phyloP scores from a whole-genome alignment of 106 monocot genomes.

The Gastrodia elata region DNA sequence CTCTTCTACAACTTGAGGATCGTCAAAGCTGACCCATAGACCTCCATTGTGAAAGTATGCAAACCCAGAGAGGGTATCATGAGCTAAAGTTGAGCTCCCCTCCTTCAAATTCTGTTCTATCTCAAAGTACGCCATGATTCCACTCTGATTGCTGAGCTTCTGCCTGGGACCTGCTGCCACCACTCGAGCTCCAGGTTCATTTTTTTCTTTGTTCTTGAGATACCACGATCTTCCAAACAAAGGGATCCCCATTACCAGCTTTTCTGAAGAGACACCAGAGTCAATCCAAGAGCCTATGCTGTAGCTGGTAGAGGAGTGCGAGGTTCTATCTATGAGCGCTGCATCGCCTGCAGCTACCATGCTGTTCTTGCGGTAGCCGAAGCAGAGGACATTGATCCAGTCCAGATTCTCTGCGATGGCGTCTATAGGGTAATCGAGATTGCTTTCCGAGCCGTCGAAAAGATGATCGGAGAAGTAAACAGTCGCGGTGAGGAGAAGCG shows the following conservation, averaged over 20 bases:
- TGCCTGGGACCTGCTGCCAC: constrained; percentile 65
- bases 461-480: constrained; percentile 73
- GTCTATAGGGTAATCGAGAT: constrained; percentile 60
- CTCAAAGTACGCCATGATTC: constrained; percentile 64
- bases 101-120: constrained; percentile 28
- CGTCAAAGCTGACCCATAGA: constrained; percentile 71
- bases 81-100: constrained; percentile 11
- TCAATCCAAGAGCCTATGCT: constrained; percentile 74
- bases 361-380: constrained; percentile 33
- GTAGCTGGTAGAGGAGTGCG: constrained; percentile 62
- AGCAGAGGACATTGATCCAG: constrained; percentile 60
- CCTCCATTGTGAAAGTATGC: constrained; percentile 42
- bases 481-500: constrained; percentile 66
- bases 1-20: constrained; percentile 31
- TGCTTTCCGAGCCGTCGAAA: constrained; percentile 28
- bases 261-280: constrained; percentile 53
- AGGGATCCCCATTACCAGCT: constrained; percentile 70
- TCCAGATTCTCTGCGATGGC: constrained; percentile 43
- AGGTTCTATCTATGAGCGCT: constrained; percentile 39
- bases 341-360: constrained; percentile 47
- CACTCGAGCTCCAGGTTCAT: constrained; percentile 33
- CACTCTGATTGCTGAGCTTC: constrained; percentile 60
- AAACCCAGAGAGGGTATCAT: constrained; percentile 36
- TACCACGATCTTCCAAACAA: constrained; percentile 74
- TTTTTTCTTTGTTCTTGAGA: constrained; percentile 74